A percentile compares a stretch with the other conserved stretches of the same genome.
Conservation (phyloP, 306 rosid species). For the Quercus mongolica region DNA sequence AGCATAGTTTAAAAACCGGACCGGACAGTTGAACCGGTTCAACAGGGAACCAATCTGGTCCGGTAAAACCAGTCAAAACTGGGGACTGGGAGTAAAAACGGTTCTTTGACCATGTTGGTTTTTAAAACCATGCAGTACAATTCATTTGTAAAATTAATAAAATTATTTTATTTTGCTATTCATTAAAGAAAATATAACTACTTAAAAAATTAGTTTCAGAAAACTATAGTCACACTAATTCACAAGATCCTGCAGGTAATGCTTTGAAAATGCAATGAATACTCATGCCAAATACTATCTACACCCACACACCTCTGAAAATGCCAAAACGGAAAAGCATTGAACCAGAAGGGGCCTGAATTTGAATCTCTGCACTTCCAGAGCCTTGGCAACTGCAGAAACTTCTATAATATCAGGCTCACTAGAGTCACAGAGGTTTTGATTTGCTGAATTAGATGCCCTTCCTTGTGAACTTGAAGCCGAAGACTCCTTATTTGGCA, state of each 20-base stretch:
- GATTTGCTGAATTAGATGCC: constrained; percentile 20
- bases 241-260: not conserved
- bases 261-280: constrained; percentile 1
- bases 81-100: too few relatives aligned
- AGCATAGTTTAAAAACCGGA: too few relatives aligned
- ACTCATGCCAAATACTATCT: not conserved
- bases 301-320: constrained; percentile 23
- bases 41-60: too few relatives aligned
- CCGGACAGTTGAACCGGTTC: too few relatives aligned
- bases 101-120: too few relatives aligned
- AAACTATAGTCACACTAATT: not conserved
- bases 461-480: constrained; percentile 12
- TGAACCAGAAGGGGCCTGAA: constrained; percentile 37
- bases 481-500: constrained; percentile 21
- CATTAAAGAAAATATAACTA: not conserved
- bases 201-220: not conserved
- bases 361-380: constrained; percentile 33
- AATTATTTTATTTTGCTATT: not conserved
- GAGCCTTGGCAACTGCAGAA: constrained; percentile 25
- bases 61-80: too few relatives aligned
- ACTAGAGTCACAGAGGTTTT: constrained; percentile 4
- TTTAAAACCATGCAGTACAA: too few relatives aligned
- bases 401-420: constrained; percentile 18
- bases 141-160: not conserved
- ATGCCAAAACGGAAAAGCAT: constrained; percentile 25